Evolutionary conservation across 169 alveolate species (phyloP), one percentile per base, ranked within the genome.

Genomic region (Plasmodium cynomolgi): DNA sequence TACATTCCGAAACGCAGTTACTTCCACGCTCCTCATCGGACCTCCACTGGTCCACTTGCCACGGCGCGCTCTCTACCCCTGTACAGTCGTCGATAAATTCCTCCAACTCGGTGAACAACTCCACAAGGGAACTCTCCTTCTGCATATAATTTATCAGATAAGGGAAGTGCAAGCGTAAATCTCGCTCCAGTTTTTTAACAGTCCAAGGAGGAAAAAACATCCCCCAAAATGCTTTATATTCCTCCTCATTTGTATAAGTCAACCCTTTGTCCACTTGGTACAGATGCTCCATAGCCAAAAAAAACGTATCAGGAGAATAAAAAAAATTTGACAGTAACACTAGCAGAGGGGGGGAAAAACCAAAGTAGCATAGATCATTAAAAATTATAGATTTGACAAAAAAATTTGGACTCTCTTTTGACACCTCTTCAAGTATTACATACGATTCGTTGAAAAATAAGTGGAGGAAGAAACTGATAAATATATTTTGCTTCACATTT

Each of bases 361-460:
- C 95, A 34, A 81, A 91, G 58, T 71, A 91, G 3, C 23, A 13
- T 33, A 91, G 84, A 58, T 91, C 95, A 54, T 91, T 82, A 58
- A 75, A 91, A 81, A 91, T 83, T 23, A 82, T 72, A 82, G 83
- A 68, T 58, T 72, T 91, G 39, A 91, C 92, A 81, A 29, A 91
- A 37, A 91, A 34, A 13, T 33, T 72, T 8, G 73, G 62, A 81
- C 71, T 37, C 20, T 91, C 81, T 17, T 81, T 91, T 13, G 15
- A 29, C 47, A 81, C 31, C 9, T 73, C 92, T 50, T 90, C 94
- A 29, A 90, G 31, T 90, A 90, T 90, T 80, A 71, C 56, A 39
- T 80, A 80, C 47, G 94, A 81, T 31, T 91, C 95, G 62, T 83
- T 83, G 56, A 72, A 91, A 82, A 81, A 91, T 91, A 91, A 50